Evolutionary conservation across 2,329 filamentous ascomycete species (phyloP).

Genomic region (Metarhizium brunneum): DNA sequence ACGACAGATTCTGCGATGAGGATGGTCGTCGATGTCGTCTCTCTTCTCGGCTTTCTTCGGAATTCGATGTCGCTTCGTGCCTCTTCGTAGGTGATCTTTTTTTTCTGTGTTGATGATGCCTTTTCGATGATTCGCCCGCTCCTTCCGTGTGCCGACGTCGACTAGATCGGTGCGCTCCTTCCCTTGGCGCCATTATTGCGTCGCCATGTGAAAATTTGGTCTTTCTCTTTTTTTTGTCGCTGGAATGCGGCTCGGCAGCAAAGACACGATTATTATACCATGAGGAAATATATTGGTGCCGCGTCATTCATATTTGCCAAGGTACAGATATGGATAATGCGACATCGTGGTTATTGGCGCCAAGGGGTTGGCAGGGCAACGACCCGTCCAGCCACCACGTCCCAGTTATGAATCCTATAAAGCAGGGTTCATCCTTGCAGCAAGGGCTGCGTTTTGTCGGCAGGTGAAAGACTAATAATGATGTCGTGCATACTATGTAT

Average conservation of each 20-base stretch:
- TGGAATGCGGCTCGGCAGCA: slow-evolving; percentile 10
- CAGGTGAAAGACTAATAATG: neutral
- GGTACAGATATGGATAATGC: neutral
- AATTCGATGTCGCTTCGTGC: slow-evolving; percentile 17
- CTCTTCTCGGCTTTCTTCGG: slow-evolving; percentile 23
- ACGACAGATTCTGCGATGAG: slow-evolving; percentile 25
- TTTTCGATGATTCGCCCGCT: slow-evolving; percentile 11
- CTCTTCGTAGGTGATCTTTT: slow-evolving; percentile 23
- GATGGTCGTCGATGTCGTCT: slow-evolving; percentile 9
- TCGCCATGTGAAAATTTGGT: neutral
- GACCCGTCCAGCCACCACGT: neutral
- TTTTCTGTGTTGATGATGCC: slow-evolving; percentile 26
- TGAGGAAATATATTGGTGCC: neutral
- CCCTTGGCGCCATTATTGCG: slow-evolving; percentile 4
- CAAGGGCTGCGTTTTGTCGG: neutral
- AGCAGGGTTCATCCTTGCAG: neutral
- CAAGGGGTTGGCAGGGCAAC: slow-evolving; percentile 6
- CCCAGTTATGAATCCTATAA: neutral
- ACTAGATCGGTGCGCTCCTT: slow-evolving; percentile 13
- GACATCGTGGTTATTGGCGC: neutral
- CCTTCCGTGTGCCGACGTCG: slow-evolving; percentile 19
- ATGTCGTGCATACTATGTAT: neutral
- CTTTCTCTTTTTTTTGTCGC: neutral
- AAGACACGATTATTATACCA: neutral
- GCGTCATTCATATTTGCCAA: slow-evolving; percentile 1